phyloP scores from a whole-genome alignment of 441 rosid genomes.

The Sinapis alba region DNA sequence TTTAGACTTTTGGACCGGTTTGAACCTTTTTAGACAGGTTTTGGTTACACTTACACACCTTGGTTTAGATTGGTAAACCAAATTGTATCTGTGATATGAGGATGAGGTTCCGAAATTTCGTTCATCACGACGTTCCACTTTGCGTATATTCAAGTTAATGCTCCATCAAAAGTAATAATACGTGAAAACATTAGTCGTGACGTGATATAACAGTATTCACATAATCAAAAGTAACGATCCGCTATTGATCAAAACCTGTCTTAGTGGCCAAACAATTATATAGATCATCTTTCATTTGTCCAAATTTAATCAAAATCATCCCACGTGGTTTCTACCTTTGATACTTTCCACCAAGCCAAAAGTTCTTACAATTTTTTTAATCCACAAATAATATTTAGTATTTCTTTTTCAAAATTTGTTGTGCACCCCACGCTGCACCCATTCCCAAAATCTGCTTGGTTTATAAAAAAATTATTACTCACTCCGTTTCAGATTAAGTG shows the following conservation, averaged over 20 bases:
- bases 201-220: constrained; percentile 3
- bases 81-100: background rate
- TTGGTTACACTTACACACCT: background rate
- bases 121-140: background rate
- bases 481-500: too few species aligned
- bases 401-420: background rate
- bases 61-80: background rate
- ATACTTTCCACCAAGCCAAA: constrained; percentile 40
- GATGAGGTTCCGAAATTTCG: background rate
- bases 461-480: too few species aligned
- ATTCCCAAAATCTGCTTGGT: constrained; percentile 32
- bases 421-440: constrained; percentile 33
- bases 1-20: background rate
- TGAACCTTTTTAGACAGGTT: background rate
- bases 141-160: background rate
- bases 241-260: constrained; percentile 9
- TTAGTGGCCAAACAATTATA: constrained; percentile 8
- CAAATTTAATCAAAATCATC: constrained; percentile 35
- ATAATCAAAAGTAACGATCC: background rate
- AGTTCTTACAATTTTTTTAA: background rate
- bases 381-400: constrained; percentile 15
- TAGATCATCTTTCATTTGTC: background rate
- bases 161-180: background rate
- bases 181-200: background rate
- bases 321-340: constrained; percentile 47